Conservation (phyloP, 768 basidiomycete genomes). For the Megacollybia marginata region DNA sequence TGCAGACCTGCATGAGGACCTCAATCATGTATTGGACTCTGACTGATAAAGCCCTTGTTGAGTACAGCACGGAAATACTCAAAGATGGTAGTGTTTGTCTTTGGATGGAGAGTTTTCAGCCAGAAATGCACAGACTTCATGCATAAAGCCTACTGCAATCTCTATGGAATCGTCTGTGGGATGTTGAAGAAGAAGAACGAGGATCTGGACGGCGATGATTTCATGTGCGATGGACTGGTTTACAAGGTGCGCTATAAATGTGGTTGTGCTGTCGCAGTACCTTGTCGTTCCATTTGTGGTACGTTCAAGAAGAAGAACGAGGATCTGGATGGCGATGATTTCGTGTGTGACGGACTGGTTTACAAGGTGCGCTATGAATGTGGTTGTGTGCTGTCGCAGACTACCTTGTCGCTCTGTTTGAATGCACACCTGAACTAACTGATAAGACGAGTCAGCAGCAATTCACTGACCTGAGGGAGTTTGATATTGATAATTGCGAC, state of each 20-base stretch:
- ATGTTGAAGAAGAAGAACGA: slow-evolving; percentile 89
- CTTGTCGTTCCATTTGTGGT: slow-evolving; percentile 98
- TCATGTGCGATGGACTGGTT: slow-evolving; percentile 93
- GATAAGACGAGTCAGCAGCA: slow-evolving; percentile 81
- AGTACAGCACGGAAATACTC: slow-evolving; percentile 96
- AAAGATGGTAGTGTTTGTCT: slow-evolving; percentile 89
- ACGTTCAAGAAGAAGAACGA: slow-evolving; percentile 89
- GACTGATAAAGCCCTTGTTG: slow-evolving; percentile 91
- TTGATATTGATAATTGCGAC: slow-evolving; percentile 97
- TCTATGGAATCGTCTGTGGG: slow-evolving; percentile 98
- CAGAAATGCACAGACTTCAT: slow-evolving; percentile 94
- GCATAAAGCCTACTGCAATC: slow-evolving; percentile 95
- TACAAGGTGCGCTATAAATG: slow-evolving; percentile 86
- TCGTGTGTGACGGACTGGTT: slow-evolving; percentile 93
- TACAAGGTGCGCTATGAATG: slow-evolving; percentile 86
- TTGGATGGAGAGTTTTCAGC: slow-evolving; percentile 89
- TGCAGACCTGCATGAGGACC: slow-evolving; percentile 97
- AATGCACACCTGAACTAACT: slow-evolving; percentile 93
- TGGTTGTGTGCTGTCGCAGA: slow-evolving; percentile 89
- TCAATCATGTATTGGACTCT: slow-evolving; percentile 99
- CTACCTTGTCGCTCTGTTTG: slow-evolving; percentile 97
- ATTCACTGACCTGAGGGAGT: slow-evolving; percentile 91
- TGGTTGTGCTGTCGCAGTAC: slow-evolving; percentile 88
- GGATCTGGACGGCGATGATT: slow-evolving; percentile 89
- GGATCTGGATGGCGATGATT: slow-evolving; percentile 89